Conservation (phyloP, 164 flowering plant genomes). For the Annona cherimola region DNA sequence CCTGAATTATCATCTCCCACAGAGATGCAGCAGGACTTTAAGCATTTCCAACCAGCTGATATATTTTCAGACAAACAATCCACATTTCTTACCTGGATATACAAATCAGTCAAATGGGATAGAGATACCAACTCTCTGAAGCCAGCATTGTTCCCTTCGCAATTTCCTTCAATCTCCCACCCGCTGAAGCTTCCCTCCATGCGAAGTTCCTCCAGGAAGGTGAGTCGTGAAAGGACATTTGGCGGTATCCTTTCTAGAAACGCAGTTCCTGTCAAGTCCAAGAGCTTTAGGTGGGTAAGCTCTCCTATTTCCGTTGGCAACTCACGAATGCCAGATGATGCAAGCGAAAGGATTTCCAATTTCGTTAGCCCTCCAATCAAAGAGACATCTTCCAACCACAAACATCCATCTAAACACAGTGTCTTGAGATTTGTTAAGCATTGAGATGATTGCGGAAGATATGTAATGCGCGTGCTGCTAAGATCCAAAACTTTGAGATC, state of each 20-base stretch:
- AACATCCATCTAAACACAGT: neutral
- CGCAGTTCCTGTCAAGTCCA: slow-evolving; percentile 3
- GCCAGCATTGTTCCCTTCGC: neutral
- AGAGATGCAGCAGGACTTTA: neutral
- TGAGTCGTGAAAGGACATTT: slow-evolving; percentile 1
- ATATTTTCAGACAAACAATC: neutral
- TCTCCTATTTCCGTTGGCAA: neutral
- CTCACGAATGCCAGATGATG: slow-evolving; percentile 1
- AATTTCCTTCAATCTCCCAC: slow-evolving; percentile 2
- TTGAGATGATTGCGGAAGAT: neutral
- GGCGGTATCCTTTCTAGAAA: slow-evolving; percentile 3
- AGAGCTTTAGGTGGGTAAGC: neutral
- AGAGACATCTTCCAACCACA: neutral
- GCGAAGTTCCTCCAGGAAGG: slow-evolving; percentile 7
- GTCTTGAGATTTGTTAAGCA: slow-evolving; percentile 6
- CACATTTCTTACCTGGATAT: neutral
- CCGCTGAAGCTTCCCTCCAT: neutral
- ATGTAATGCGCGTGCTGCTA: neutral
- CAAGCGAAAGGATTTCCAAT: neutral
- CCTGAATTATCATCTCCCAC: neutral
- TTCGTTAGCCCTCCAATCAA: neutral
- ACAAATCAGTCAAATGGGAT: neutral
- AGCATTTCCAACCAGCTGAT: slow-evolving; percentile 1
- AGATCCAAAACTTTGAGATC: slow-evolving; percentile 7
- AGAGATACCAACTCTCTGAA: slow-evolving; percentile 2